Base-by-base conservation (phyloP, 768 basidiomycete genomes). In the Terana coerulea region DNA sequence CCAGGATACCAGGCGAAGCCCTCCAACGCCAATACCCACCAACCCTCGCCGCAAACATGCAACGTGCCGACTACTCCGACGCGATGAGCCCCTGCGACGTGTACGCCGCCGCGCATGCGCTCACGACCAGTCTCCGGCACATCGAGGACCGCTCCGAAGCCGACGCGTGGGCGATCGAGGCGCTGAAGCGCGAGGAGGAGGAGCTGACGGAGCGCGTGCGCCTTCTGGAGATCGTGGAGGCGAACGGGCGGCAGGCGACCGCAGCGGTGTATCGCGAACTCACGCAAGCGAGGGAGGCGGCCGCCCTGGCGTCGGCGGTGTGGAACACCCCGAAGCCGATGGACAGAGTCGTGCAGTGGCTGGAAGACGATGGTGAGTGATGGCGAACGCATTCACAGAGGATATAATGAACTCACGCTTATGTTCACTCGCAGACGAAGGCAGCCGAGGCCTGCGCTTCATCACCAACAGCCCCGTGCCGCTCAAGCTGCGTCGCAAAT, bases 161-260 rank as follows among this genome's bases (percentile, higher is more conserved):
- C 15, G 33, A 24, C 40, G 48, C 47, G 11, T 28, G 33, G 8
- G 50, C 36, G 3, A 39, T 39, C 45, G 36, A 36, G 36, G 40
- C 37, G 41, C 53, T 60, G n/a, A 40, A 24, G 37, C 34, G 26
- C n/a, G 48, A 41, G 17, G 48, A 42, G 22, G 22, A 17, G 14
- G 49, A 56, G 24, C 50, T 60, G 33, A 40, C 45, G 26, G 54
- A 47, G 26, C 49, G 51, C 41, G 45, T 57, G 26, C 29, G 41
- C 47, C 14, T 44, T 12, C 34, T 60, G 52, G 44, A 53, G 49
- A 43, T 52, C 53, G 48, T 49, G 21, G 59, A 52, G 56, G 52
- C 47, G 25, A 47, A 31, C 26, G 59, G 57, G 53, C 47, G 37
- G 40, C 28, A 33, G 31, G 48, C 46, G 39, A 57, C 56, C 40